Conservation (phyloP, 1,139 yeast species). For the Yamadazyma taylorii region DNA sequence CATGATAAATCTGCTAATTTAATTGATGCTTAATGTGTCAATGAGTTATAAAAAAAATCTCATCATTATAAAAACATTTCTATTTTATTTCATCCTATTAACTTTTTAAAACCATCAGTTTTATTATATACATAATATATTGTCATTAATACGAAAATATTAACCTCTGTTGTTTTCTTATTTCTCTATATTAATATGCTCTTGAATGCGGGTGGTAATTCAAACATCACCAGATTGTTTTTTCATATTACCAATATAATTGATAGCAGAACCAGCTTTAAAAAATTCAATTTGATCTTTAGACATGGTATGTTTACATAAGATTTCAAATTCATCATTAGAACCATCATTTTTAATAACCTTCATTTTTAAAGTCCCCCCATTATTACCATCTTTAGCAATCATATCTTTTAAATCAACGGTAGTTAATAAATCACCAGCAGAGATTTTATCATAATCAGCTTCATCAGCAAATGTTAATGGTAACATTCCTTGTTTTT, state of each 20-base stretch:
- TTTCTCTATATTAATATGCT: neutral
- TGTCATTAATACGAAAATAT: slow-evolving; percentile 1
- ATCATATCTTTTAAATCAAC: slow-evolving; percentile 76
- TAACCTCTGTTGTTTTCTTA: too few species aligned
- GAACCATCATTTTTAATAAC: slow-evolving; percentile 79
- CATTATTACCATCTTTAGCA: slow-evolving; percentile 79
- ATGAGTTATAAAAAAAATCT: neutral
- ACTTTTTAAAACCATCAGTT: neutral
- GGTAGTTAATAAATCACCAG: slow-evolving; percentile 81
- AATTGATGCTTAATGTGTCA: slow-evolving; percentile 49
- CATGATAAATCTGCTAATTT: slow-evolving; percentile 41
- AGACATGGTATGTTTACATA: slow-evolving; percentile 93
- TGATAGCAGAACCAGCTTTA: slow-evolving; percentile 96
- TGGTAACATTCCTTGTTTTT: slow-evolving; percentile 96
- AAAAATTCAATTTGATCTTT: slow-evolving; percentile 93
- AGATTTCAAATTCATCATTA: slow-evolving; percentile 56
- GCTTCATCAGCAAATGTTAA: slow-evolving; percentile 84
- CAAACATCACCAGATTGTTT: slow-evolving; percentile 18
- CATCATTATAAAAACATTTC: neutral
- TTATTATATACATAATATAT: slow-evolving; percentile 1
- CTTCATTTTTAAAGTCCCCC: slow-evolving; percentile 70
- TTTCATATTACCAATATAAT: slow-evolving; percentile 75
- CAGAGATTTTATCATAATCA: slow-evolving; percentile 77
- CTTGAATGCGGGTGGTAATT: neutral
- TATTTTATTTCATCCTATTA: slow-evolving; percentile 2